These are phyloP conservation scores for Amanita jacksonii DNA, from an alignment of 768 basidiomycete species.

Conservation along the genomic window DNA sequence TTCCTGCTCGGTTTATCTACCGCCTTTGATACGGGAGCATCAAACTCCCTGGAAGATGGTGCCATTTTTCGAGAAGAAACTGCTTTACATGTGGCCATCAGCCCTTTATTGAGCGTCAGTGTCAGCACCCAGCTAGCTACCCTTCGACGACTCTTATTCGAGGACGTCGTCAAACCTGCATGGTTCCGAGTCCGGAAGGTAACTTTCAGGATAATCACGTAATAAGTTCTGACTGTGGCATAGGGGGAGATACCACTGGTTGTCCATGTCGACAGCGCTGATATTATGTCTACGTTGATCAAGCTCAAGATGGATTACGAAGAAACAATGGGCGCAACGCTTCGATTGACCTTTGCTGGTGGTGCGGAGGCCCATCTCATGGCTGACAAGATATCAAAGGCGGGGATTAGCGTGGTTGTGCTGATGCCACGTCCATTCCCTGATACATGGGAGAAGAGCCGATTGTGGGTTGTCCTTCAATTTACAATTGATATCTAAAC, in stretches of 20 bases:
- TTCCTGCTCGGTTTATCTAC: constrained; percentile 57
- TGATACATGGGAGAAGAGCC: constrained; percentile 48
- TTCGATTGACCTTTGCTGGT: constrained; percentile 45
- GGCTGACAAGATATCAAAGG: constrained; percentile 49
- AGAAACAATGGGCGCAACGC: constrained; percentile 16
- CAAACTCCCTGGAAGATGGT: constrained; percentile 45
- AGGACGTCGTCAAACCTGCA: constrained; percentile 9
- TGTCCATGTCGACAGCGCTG: constrained; percentile 57
- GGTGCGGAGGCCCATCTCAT: constrained; percentile 55
- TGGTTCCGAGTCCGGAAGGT: constrained; percentile 32
- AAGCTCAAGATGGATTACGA: constrained; percentile 49
- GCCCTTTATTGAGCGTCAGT: constrained; percentile 29
- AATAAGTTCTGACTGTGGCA: constrained; percentile 11
- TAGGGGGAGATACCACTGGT: constrained; percentile 59
- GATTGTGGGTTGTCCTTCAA: constrained; percentile 37
- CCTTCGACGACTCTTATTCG: constrained; percentile 35
- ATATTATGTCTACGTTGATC: constrained; percentile 65
- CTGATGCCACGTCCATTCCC: constrained; percentile 56
- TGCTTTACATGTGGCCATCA: constrained; percentile 53
- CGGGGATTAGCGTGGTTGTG: constrained; percentile 65
- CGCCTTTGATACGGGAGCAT: constrained; percentile 49
- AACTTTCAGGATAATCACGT: constrained; percentile 6
- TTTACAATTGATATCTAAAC: not conserved
- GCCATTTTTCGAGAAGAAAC: constrained; percentile 59
- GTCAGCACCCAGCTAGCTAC: constrained; percentile 56